These are phyloP conservation scores for Wickerhamiella sergipiensis DNA, from an alignment of 805 yeast genomes.

Conservation along the genomic window DNA sequence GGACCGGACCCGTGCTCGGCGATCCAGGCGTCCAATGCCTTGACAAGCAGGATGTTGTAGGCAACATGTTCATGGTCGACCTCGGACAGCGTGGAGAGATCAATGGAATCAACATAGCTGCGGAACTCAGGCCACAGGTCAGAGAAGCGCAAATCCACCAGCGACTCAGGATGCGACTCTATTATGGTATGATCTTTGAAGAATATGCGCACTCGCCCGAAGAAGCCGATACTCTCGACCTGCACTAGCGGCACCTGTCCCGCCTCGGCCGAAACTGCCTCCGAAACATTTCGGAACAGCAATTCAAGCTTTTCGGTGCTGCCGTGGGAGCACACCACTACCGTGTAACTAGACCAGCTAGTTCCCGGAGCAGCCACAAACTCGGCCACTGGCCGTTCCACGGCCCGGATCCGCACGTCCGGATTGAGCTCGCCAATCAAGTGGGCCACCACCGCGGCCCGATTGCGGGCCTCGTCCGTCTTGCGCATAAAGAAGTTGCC, in stretches of 20 bases:
- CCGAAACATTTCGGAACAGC: background rate
- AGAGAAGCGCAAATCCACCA: constrained; percentile 55
- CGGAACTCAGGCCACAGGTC: constrained; percentile 59
- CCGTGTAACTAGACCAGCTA: background rate
- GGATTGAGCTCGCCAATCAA: constrained; percentile 45
- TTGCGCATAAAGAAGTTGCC: constrained; percentile 60
- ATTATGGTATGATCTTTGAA: constrained; percentile 49
- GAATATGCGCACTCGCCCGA: constrained; percentile 42
- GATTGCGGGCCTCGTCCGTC: constrained; percentile 38
- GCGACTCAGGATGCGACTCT: constrained; percentile 56
- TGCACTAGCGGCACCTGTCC: constrained; percentile 36
- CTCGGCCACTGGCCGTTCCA: background rate
- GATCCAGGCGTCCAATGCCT: constrained; percentile 36
- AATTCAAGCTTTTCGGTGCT: background rate
- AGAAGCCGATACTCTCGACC: constrained; percentile 46
- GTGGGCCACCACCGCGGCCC: constrained; percentile 28
- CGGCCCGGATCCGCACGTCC: constrained; percentile 33
- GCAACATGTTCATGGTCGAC: constrained; percentile 50
- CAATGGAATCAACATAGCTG: constrained; percentile 36
- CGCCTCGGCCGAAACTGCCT: too few species aligned
- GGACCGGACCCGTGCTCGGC: constrained; percentile 18
- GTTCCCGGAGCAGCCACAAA: background rate
- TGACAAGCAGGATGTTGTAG: constrained; percentile 45
- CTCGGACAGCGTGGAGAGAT: constrained; percentile 33
- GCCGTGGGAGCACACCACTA: background rate